Evolutionary conservation across 2,329 filamentous ascomycete species (phyloP).

Genomic region (Aotearoamyces nothofagi): DNA sequence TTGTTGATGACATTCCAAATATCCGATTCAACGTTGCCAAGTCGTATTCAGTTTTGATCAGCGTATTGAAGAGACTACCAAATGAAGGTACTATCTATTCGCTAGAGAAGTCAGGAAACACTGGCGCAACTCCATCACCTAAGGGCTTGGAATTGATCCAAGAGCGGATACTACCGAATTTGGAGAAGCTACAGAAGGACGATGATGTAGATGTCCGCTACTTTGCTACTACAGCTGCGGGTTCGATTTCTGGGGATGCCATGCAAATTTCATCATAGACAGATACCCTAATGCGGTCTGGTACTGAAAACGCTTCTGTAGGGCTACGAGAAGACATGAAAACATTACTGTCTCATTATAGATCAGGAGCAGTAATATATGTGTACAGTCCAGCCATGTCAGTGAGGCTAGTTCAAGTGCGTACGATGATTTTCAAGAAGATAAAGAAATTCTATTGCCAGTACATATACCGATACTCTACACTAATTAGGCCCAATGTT

Average conservation of each 20-base stretch:
- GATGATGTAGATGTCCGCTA: conserved; percentile 97
- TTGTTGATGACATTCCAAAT: conserved; percentile 90
- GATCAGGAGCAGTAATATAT: no score
- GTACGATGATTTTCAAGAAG: no score
- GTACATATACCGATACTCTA: no score
- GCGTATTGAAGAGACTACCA: conserved; percentile 81
- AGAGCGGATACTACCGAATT: conserved; percentile 71
- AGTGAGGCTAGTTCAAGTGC: no score
- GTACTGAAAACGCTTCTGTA: no score
- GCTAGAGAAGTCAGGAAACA: conserved; percentile 61
- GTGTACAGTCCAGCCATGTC: no score
- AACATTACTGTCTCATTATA: no score
- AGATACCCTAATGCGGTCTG: conserved; percentile 13
- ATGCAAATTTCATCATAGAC: conserved; percentile 35
- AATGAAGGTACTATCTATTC: conserved; percentile 76
- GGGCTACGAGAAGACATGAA: no score
- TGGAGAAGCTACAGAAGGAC: conserved; percentile 93
- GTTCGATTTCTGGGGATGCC: conserved; percentile 29
- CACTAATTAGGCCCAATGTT: no score
- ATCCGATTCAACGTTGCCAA: conserved; percentile 99
- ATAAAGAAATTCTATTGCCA: no score
- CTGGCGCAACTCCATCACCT: conserved; percentile 44
- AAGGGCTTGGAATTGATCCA: conserved; percentile 69
- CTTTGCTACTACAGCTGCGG: conserved; percentile 84
- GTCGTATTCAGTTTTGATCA: conserved; percentile 81